These are phyloP conservation scores for Bombardia bombarda DNA, from an alignment of 495 filamentous ascomycete genomes.

Conservation along the genomic window DNA sequence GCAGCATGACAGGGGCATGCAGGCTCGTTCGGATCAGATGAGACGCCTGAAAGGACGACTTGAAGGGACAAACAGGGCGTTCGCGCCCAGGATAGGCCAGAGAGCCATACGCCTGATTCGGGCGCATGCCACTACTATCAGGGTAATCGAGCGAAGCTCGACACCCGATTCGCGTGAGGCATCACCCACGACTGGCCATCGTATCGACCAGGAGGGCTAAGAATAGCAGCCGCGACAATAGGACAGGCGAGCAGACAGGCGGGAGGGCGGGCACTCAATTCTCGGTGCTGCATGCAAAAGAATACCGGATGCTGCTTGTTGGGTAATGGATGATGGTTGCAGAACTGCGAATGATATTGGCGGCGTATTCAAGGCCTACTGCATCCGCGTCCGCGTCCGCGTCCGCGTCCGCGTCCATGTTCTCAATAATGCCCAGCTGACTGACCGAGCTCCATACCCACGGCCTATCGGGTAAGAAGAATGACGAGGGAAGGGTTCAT, in stretches of 20 bases:
- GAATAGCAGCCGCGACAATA: background rate
- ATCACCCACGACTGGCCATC: background rate
- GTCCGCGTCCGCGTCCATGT: no score
- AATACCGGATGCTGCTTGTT: background rate
- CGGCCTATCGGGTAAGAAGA: no score
- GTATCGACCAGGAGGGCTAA: background rate
- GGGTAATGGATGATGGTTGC: no score
- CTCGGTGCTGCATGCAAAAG: background rate
- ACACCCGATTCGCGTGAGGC: slow-evolving; percentile 2
- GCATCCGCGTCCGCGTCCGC: no score
- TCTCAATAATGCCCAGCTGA: no score
- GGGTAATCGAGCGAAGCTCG: background rate
- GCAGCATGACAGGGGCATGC: no score
- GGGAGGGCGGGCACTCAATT: background rate
- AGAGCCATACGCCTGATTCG: background rate
- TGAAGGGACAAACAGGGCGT: background rate
- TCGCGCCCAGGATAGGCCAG: background rate
- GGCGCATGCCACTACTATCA: background rate
- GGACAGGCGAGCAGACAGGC: background rate
- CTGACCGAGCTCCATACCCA: no score
- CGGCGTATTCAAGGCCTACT: no score
- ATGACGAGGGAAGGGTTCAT: no score
- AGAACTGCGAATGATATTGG: no score
- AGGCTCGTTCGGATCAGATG: no score
- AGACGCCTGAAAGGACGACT: background rate